Base-by-base conservation (phyloP, 768 basidiomycete species). In the Calocera viscosa region DNA sequence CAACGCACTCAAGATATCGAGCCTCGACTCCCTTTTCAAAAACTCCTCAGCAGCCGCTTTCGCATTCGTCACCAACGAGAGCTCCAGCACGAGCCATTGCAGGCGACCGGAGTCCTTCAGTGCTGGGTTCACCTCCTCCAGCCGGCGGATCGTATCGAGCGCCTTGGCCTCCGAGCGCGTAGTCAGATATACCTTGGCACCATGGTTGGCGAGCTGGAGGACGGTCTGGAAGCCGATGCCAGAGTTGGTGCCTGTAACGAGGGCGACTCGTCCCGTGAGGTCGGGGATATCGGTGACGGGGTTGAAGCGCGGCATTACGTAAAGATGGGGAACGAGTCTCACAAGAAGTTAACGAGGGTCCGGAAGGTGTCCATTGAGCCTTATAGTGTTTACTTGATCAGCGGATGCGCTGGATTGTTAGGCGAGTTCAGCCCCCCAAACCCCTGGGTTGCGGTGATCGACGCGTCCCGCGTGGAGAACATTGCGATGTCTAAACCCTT, bases 1-100 rank as follows among this genome's bases (percentile, higher is more conserved):
- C 11, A 2, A 76, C 80, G 68, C 67, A 84, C 85, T 69, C 19
- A 87, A 71, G 8, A 85, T 76, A 70, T 87, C 85, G 65, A 87
- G 71, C 32, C 84, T 77, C 38, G 72, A 73, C 71, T 87, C 86
- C 70, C 72, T 79, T 65, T 63, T 71, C 74, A 83, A 70, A 68
- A 86, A 82, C 43, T 78, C 80, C 64, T 82, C 78, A 0, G 82
- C 86, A 5, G 81, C 72, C 32, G 72, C 74, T 70, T 80, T 83
- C 22, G 80, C 81, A 34, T 76, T 73, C 38, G 77, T 75, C 1
- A 84, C 80, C 49, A 82, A 80, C 32, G 72, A 71, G 65, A 88
- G 72, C 72, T 87, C 83, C 16, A 87, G 76, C 43, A 81, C 76
- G 14, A 84, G 69, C 78, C 78, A 85, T 1, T 78, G 65, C 0